A percentile compares a stretch with the other conserved stretches of the same genome.
Conservation (phyloP, 495 filamentous ascomycete species). For the Hyaloscypha variabilis region DNA sequence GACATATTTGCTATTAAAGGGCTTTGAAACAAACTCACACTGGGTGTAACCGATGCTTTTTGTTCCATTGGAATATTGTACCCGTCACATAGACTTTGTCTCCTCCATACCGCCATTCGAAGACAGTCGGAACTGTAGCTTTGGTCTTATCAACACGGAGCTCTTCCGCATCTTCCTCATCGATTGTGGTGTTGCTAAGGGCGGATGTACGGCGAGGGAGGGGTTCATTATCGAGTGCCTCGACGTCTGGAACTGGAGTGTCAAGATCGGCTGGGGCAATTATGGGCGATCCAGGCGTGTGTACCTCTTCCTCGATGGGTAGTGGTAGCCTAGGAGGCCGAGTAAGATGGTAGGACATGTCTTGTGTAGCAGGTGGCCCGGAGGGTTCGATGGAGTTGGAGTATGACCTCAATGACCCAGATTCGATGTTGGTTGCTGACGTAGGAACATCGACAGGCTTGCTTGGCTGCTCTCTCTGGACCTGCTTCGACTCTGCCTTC, state of each 20-base stretch:
- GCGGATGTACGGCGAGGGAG: slow-evolving; percentile 62
- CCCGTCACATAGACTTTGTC: slow-evolving; percentile 94
- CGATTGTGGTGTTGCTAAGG: slow-evolving; percentile 69
- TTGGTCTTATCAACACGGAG: slow-evolving; percentile 65
- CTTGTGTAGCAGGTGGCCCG: slow-evolving; percentile 43
- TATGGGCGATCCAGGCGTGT: slow-evolving; percentile 86
- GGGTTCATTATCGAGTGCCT: slow-evolving; percentile 43
- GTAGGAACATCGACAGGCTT: slow-evolving; percentile 57
- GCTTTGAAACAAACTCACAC: slow-evolving; percentile 60
- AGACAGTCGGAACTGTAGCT: slow-evolving; percentile 72
- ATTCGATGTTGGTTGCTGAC: slow-evolving; percentile 27
- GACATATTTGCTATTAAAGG: not conserved
- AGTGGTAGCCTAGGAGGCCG: slow-evolving; percentile 86
- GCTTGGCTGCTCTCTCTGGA: slow-evolving; percentile 37
- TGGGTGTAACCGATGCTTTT: slow-evolving; percentile 82
- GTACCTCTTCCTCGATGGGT: slow-evolving; percentile 86
- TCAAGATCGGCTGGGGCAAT: slow-evolving; percentile 65
- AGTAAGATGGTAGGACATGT: slow-evolving; percentile 62
- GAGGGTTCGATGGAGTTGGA: slow-evolving; percentile 37
- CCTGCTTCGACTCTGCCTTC: slow-evolving; percentile 23
- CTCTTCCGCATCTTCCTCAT: slow-evolving; percentile 79
- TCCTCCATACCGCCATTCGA: slow-evolving; percentile 80
- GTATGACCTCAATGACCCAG: slow-evolving; percentile 28
- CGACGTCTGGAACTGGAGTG: slow-evolving; percentile 52
- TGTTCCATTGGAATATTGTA: slow-evolving; percentile 94